These are phyloP conservation scores for Oryza longistaminata DNA, from an alignment of 176 grass and related monocot species.

Conservation along the genomic window DNA sequence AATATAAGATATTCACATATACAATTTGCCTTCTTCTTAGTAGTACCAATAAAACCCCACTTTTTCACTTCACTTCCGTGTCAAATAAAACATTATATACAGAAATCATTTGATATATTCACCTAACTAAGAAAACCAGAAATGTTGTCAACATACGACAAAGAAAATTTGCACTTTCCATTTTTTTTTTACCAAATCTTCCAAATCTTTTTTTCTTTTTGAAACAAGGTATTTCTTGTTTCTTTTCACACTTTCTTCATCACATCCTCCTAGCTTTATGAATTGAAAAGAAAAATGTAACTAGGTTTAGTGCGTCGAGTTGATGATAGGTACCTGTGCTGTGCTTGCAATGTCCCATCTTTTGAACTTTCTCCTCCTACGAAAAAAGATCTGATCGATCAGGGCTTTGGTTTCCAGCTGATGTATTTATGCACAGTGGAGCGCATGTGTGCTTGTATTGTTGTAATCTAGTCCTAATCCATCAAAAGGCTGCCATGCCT, in stretches of 20 bases:
- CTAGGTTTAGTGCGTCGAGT: slow-evolving; percentile 24
- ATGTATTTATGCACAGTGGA: background rate
- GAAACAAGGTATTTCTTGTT: background rate
- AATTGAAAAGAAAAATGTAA: slow-evolving; percentile 3
- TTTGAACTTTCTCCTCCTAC: background rate
- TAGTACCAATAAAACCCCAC: slow-evolving; percentile 7
- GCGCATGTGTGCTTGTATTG: background rate
- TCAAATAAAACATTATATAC: background rate
- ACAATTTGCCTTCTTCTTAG: background rate
- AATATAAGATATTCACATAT: background rate
- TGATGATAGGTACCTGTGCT: slow-evolving; percentile 28
- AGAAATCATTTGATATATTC: slow-evolving; percentile 7
- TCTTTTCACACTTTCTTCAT: background rate
- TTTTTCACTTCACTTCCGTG: background rate
- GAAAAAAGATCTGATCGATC: background rate
- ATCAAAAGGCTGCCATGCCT: background rate
- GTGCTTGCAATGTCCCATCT: slow-evolving; percentile 24
- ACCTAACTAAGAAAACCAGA: background rate
- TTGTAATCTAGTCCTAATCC: slow-evolving; percentile 38
- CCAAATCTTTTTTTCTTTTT: background rate
- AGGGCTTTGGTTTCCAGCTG: background rate
- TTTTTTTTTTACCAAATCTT: background rate
- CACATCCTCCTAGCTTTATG: background rate
- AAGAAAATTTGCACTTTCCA: background rate
- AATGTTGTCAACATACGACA: background rate